phyloP scores from a whole-genome alignment of 177 flowering plant species.

The Vitis hybrid region DNA sequence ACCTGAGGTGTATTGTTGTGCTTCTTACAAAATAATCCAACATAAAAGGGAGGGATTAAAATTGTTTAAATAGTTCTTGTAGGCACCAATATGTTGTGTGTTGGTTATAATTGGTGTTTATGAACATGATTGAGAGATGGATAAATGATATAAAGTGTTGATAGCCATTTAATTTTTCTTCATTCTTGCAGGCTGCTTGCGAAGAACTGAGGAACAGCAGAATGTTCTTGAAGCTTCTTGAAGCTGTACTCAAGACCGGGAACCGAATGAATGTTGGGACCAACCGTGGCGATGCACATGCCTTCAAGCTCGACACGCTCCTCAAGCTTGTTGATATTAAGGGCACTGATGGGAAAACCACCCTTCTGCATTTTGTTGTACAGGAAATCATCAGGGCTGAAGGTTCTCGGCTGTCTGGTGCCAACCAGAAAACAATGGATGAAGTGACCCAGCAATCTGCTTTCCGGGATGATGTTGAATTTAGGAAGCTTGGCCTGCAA shows the following conservation, averaged over 20 bases:
- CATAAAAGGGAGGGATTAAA: too few relatives aligned
- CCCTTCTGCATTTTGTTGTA: constrained; percentile 91
- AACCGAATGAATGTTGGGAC: constrained; percentile 98
- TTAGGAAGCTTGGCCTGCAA: constrained; percentile 75
- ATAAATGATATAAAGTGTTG: neutral
- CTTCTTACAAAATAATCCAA: too few relatives aligned
- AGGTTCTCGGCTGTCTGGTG: constrained; percentile 59
- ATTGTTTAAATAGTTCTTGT: too few relatives aligned
- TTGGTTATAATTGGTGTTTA: too few relatives aligned
- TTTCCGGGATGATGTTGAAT: constrained; percentile 59
- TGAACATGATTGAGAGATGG: too few relatives aligned
- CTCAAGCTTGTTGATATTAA: constrained; percentile 95
- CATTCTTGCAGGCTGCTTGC: constrained; percentile 69
- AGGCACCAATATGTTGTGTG: too few relatives aligned
- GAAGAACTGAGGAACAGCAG: constrained; percentile 81
- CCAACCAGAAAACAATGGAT: constrained; percentile 20
- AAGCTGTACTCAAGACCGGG: constrained; percentile 92
- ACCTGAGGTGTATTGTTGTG: too few relatives aligned
- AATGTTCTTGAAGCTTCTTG: constrained; percentile 91
- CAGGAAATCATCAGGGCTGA: constrained; percentile 84
- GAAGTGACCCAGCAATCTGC: constrained; percentile 25
- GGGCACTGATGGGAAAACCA: constrained; percentile 96
- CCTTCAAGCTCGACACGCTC: constrained; percentile 96
- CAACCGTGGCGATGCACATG: constrained; percentile 91
- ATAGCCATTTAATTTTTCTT: neutral